Percentiles rank a stretch among this genome's conserved stretches.
Evolutionary conservation across 2,329 filamentous ascomycete species (phyloP).

Genomic region (Aspergillus felis): DNA sequence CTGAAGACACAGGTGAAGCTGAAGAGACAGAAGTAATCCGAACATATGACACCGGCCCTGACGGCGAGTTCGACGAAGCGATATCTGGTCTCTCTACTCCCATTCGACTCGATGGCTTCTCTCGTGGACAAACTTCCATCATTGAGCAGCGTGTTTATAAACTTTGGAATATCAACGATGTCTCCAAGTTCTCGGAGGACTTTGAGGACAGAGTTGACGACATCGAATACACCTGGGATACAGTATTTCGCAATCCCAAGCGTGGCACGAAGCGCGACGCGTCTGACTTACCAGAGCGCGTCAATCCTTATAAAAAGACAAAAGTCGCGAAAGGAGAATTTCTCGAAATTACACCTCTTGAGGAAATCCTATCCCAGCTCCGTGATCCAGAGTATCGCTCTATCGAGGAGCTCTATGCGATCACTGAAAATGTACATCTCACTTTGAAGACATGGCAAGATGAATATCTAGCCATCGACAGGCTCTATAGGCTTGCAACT

Average conservation of each 20-base stretch:
- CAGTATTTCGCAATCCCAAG: constrained; percentile 30
- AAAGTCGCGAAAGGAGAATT: constrained; percentile 32
- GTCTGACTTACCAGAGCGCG: constrained; percentile 21
- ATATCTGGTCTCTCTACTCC: constrained; percentile 19
- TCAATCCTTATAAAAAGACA: constrained; percentile 32
- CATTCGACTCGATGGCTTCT: constrained; percentile 20
- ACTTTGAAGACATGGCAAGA: constrained; percentile 56
- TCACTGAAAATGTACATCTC: constrained; percentile 52
- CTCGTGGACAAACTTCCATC: constrained; percentile 18
- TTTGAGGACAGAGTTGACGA: constrained; percentile 30
- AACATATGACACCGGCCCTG: constrained; percentile 14
- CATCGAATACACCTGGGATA: constrained; percentile 31
- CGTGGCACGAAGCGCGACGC: constrained; percentile 26
- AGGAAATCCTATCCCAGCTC: constrained; percentile 35
- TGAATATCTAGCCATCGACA: constrained; percentile 52
- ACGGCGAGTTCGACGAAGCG: constrained; percentile 17
- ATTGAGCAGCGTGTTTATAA: constrained; percentile 30
- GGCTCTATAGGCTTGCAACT: constrained; percentile 46
- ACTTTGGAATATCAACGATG: constrained; percentile 37
- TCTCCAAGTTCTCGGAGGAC: constrained; percentile 28
- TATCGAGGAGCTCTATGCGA: constrained; percentile 50
- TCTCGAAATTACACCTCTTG: constrained; percentile 33
- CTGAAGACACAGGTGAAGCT: constrained; percentile 11
- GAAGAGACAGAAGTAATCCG: constrained; percentile 14
- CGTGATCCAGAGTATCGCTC: constrained; percentile 40